Evolutionary conservation across 768 basidiomycete genomes (phyloP), one percentile per base, ranked within the genome.

Genomic region (Exidia glandulosa): DNA sequence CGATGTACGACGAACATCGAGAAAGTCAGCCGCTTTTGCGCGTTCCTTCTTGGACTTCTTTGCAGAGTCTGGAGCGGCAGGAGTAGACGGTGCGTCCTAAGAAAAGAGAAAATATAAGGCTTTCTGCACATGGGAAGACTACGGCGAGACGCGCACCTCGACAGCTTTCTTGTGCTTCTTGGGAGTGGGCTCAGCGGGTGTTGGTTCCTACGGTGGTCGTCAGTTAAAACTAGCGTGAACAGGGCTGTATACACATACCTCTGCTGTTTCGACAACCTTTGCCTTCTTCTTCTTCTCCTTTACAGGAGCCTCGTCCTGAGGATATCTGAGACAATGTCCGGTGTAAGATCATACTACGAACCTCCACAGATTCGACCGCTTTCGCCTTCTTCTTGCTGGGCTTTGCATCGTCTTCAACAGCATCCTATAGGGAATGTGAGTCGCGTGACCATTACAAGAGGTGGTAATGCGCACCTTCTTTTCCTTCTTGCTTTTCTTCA

Each of bases 321-420:
- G 10, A 19, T 19, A 19, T 10, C 9, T 37, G 36, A 37, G 36
- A 10, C 10, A 37, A 9, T 19, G 10, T 37, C 36, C 10, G 36
- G 10, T 37, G 36, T 19, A 37, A 19, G 10, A 19, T 19, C 36
- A 19, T 19, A 19, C 36, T 10, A 37, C 36, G 19, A 37, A 30
- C 33, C 3, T 27, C 23, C 58, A 57, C 55, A 14, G 41, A 32
- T 54, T 59, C 48, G 57, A 57, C 60, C 32, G 31, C 58, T 32
- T 57, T 55, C 9, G 45, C 55, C 16, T 63, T 58, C 47, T 64
- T 56, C 56, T 66, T 63, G 48, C 64, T 65, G 33, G 47, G 57
- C 13, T 62, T 60, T 29, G 60, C 59, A 41, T 62, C 61, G 52
- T n/a, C n/a, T n/a, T n/a, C n/a, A n/a, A 19, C 41, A 4, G 41